Percentiles rank a stretch among this genome's conserved stretches.
These are phyloP conservation scores for Chlorencoelia australis DNA, from an alignment of 2,329 filamentous ascomycete genomes.

Conservation along the genomic window DNA sequence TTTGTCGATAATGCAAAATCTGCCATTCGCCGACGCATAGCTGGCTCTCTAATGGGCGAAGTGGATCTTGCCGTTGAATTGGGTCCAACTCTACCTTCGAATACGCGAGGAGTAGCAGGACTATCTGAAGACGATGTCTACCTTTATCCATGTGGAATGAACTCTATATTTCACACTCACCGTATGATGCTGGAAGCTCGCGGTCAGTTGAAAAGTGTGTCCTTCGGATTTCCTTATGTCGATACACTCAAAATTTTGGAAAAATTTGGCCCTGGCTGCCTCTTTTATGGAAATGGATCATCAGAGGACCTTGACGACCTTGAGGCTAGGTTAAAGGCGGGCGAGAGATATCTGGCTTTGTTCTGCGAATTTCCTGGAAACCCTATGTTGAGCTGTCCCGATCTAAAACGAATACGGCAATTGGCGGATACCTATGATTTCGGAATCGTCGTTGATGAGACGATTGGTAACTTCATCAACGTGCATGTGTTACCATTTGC, in stretches of 20 bases:
- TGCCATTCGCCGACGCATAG: slow-evolving; percentile 79
- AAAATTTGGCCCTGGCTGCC: slow-evolving; percentile 83
- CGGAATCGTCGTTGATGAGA: slow-evolving; percentile 87
- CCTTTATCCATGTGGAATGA: slow-evolving; percentile 86
- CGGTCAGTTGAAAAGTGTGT: slow-evolving; percentile 64
- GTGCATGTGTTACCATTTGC: slow-evolving; percentile 83
- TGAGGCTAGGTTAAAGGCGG: slow-evolving; percentile 56
- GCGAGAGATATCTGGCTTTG: slow-evolving; percentile 69
- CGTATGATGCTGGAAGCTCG: slow-evolving; percentile 57
- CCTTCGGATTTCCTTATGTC: slow-evolving; percentile 95
- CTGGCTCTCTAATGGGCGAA: slow-evolving; percentile 69
- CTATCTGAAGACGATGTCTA: slow-evolving; percentile 83
- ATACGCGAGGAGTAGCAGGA: slow-evolving; percentile 46
- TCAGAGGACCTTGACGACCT: slow-evolving; percentile 73
- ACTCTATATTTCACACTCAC: slow-evolving; percentile 84
- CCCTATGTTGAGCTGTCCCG: slow-evolving; percentile 74
- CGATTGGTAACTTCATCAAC: slow-evolving; percentile 93
- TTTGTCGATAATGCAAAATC: slow-evolving; percentile 74
- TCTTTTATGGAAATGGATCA: slow-evolving; percentile 79
- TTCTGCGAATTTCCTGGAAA: slow-evolving; percentile 97
- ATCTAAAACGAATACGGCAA: slow-evolving; percentile 68
- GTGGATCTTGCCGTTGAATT: slow-evolving; percentile 52
- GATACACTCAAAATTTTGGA: slow-evolving; percentile 91
- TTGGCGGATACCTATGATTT: slow-evolving; percentile 82
- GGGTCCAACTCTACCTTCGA: slow-evolving; percentile 37